Evolutionary conservation across 192 early-diverging fungal species (phyloP), one percentile per base, ranked within the genome.

Genomic region (Chytriomyces hyalinus): DNA sequence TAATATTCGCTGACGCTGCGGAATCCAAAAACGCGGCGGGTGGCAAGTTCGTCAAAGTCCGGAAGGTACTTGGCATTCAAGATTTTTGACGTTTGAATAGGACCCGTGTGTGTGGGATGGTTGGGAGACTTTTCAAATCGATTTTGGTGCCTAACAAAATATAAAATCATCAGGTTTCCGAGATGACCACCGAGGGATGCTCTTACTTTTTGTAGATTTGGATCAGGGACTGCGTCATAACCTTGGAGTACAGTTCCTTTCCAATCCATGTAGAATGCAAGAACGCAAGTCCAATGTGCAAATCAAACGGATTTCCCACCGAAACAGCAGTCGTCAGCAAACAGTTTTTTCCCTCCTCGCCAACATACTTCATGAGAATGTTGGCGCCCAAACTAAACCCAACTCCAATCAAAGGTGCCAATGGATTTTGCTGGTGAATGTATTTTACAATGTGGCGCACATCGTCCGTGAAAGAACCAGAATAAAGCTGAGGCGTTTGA

Each of bases 331-430:
- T 94, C 36, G 87, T 76, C 24, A 99, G 88, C 46, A 91, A 91
- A 68, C 92, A 94, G 15, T 86, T 83, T 26, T 87, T 87, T 17
- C 92, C 92, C 64, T 91, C 90, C 80, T 97, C 93, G n/a, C 94
- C 94, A 22, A 93, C 89, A 57, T 91, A 94, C 86, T 97, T 99
- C 73, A 92, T 91, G 48, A 99, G 68, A 59, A 99, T 89, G 78
- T 99, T 99, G 44, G 95, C 89, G 24, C 97, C 97, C 62, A 99
- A 84, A 50, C 93, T 94, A 81, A 93, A 99, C 6, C 97, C 97
- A 68, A 95, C 83, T 20, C 90, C 94, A 61, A 95, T 82, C 53
- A 97, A 70, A 22, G 92, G 87, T 45, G 93, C 88, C 45, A 81
- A 70, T 2, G 94, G 91, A 65, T 88, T 73, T 49, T 85, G 78